These are phyloP conservation scores for Tubosaeta sp. DNA, from an alignment of 768 basidiomycete genomes.

Conservation along the genomic window DNA sequence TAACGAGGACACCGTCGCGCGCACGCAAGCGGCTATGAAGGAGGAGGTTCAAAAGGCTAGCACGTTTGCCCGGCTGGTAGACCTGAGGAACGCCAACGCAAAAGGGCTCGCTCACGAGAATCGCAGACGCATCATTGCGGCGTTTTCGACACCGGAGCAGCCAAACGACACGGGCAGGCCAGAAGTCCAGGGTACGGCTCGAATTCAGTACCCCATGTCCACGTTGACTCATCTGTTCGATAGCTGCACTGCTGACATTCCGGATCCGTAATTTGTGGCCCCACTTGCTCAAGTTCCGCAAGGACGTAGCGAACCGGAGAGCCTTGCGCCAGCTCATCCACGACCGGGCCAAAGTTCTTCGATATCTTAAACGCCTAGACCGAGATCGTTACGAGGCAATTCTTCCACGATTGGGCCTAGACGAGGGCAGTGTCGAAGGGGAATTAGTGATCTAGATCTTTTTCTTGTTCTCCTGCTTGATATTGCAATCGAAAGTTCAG, in stretches of 20 bases:
- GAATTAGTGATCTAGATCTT: constrained; percentile 67
- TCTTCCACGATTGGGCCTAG: constrained; percentile 71
- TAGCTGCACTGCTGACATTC: constrained; percentile 84
- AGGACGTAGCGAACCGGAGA: constrained; percentile 74
- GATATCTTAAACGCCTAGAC: constrained; percentile 66
- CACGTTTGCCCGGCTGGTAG: constrained; percentile 64
- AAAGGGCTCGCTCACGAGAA: constrained; percentile 87
- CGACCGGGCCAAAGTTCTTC: constrained; percentile 75
- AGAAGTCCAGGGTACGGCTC: constrained; percentile 78
- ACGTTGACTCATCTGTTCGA: not conserved
- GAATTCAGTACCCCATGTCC: not conserved
- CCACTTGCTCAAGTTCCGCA: constrained; percentile 64
- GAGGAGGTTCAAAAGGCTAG: constrained; percentile 45
- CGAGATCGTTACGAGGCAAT: constrained; percentile 69
- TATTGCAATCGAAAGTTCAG: not conserved
- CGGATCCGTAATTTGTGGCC: constrained; percentile 79
- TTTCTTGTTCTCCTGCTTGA: not conserved
- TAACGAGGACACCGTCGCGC: constrained; percentile 17
- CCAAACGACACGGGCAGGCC: constrained; percentile 75
- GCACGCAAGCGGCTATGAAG: constrained; percentile 24
- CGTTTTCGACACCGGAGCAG: constrained; percentile 69
- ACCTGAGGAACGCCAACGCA: constrained; percentile 86
- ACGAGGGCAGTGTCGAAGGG: constrained; percentile 80
- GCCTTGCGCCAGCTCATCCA: constrained; percentile 77
- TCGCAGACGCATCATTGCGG: constrained; percentile 66